These are phyloP conservation scores for Mycothermus thermophilus DNA, from an alignment of 495 filamentous ascomycete genomes.

Conservation along the genomic window DNA sequence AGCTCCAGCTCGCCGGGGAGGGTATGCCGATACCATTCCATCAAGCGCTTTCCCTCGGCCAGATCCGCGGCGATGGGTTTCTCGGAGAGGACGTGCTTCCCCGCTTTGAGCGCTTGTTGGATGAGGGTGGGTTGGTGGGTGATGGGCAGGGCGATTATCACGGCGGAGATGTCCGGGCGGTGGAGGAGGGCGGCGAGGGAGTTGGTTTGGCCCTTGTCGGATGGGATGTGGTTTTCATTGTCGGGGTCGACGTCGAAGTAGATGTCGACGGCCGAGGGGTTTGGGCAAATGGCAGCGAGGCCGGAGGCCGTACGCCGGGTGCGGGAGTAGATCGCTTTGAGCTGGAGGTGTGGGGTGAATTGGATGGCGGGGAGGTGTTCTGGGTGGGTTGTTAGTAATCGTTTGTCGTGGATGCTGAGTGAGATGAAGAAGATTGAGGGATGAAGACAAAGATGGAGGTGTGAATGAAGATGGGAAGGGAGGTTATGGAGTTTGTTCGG, in stretches of 20 bases:
- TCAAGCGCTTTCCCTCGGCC: slow-evolving; percentile 40
- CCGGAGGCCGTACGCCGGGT: slow-evolving; percentile 31
- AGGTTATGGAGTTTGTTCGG: neutral
- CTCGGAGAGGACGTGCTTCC: slow-evolving; percentile 70
- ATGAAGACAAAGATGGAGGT: too few relatives aligned
- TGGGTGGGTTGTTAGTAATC: slow-evolving; percentile 11
- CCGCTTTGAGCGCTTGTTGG: slow-evolving; percentile 43
- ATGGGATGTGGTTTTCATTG: too few relatives aligned
- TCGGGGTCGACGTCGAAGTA: slow-evolving; percentile 43
- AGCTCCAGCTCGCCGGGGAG: too few relatives aligned
- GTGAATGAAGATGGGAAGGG: too few relatives aligned
- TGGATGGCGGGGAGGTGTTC: slow-evolving; percentile 38
- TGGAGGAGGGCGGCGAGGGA: slow-evolving; percentile 46
- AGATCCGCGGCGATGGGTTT: slow-evolving; percentile 65
- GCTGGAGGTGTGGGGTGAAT: slow-evolving; percentile 24
- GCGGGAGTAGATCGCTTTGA: slow-evolving; percentile 51
- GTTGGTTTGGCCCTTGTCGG: slow-evolving; percentile 28
- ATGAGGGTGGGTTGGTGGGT: slow-evolving; percentile 43
- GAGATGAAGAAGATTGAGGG: neutral
- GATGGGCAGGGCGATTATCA: slow-evolving; percentile 59
- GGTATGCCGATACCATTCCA: slow-evolving; percentile 56
- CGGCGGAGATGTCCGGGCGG: slow-evolving; percentile 50
- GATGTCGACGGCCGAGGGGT: slow-evolving; percentile 27
- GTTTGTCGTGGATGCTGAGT: neutral
- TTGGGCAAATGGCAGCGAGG: slow-evolving; percentile 19